Base-by-base conservation (phyloP, 805 yeast genomes). In the Cyberlindnera mrakii region DNA sequence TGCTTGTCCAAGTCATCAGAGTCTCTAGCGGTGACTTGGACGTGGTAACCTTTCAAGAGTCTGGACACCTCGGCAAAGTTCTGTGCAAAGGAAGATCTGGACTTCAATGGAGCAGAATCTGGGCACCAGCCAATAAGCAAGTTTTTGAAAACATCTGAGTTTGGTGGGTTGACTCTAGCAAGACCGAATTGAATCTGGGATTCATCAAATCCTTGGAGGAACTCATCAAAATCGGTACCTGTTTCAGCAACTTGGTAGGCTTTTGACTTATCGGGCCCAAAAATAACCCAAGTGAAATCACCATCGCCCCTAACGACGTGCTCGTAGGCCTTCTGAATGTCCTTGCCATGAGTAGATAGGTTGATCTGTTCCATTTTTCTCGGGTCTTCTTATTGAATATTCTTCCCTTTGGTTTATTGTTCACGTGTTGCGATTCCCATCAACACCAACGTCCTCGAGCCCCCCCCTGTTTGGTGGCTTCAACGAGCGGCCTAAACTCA, bases 101-200 rank as follows among this genome's bases (percentile, higher is more conserved):
- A 71, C 59, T 81, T 84, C 58, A 71, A 72, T 50, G 97, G 95
- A 18, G 96, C 90, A 44, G 91, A 86, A 63, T 93, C 98, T 6
- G 99, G 99, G 67, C 96, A 86, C 96, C 96, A 91, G 40, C 97
- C 98, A 32, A 93, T 72, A 38, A 93, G 70, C 29, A 91, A 75
- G 51, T 86, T 71, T 69, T 93, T 93, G 57, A 78, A 76, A 30
- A 93, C 90, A 53, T 85, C 93, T 4, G 96, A 84, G n/a, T 93
- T 95, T 43, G 91, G 91, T 44, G 91, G 95, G 44, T 80, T 78
- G 37, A 91, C 87, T 42, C 96, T 78, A 33, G 87, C 85, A 45
- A 93, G 72, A 33, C 98, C 99, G 57, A 82, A 93, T 68, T 90
- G 96, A 47, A 90, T 87, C 45, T 80, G 78, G 3, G 95, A 85